Conservation (phyloP, 2,329 filamentous ascomycete genomes). For the Teratosphaeria pseudoeucalypti region DNA sequence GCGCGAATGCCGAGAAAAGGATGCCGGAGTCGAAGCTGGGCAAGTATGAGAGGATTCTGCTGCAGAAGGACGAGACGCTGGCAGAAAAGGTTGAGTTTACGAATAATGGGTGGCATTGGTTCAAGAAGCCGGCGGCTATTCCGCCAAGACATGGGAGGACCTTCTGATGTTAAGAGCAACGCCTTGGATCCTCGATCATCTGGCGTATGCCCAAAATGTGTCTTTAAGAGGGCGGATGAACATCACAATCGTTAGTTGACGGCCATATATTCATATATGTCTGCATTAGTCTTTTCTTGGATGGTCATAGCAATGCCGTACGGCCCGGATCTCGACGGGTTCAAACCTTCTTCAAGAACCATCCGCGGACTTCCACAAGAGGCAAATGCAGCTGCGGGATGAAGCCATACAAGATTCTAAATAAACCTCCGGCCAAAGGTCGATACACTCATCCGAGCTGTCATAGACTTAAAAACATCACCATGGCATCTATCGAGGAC, state of each 20-base stretch:
- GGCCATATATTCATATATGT: too few relatives aligned
- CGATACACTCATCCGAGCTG: background rate
- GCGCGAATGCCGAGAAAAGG: background rate
- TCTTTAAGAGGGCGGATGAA: too few relatives aligned
- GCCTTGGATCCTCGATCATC: background rate
- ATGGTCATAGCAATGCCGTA: background rate
- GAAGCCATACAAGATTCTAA: background rate
- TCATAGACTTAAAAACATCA: background rate
- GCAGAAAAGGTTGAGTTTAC: slow-evolving; percentile 7
- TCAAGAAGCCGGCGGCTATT: background rate
- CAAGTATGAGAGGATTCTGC: slow-evolving; percentile 7
- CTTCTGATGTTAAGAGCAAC: background rate
- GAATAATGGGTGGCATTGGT: slow-evolving; percentile 9
- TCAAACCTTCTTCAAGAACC: background rate
- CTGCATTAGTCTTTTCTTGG: background rate
- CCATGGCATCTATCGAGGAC: background rate
- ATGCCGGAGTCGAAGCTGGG: slow-evolving; percentile 19
- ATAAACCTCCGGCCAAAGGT: too few relatives aligned
- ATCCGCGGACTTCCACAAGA: background rate
- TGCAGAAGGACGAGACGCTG: slow-evolving; percentile 8
- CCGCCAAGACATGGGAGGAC: slow-evolving; percentile 5
- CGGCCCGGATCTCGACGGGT: background rate
- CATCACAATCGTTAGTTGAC: too few relatives aligned
- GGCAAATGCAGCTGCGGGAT: background rate
- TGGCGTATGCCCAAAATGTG: background rate